These are phyloP conservation scores for Pseudomonodictys pantanalensis DNA, from an alignment of 495 filamentous ascomycete genomes.

Conservation along the genomic window DNA sequence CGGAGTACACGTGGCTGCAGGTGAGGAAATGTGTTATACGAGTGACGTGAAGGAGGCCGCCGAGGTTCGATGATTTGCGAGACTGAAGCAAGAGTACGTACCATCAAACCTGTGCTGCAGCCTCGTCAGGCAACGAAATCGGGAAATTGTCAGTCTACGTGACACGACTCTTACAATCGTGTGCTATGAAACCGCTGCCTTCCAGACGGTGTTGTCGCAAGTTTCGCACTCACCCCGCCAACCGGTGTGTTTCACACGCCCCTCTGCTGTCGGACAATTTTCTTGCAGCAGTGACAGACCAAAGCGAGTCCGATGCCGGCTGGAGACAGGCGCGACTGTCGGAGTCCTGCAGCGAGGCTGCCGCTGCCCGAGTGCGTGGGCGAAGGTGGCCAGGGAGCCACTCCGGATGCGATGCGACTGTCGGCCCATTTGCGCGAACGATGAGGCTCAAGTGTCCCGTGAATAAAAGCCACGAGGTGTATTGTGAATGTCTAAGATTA, in stretches of 20 bases:
- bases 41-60: too few species aligned
- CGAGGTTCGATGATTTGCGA: too few species aligned
- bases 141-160: slow-evolving; percentile 7
- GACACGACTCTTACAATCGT: slow-evolving; percentile 9
- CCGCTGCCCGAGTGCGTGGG: neutral
- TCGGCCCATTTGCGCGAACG: too few species aligned
- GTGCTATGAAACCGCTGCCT: slow-evolving; percentile 12
- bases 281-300: neutral
- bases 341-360: slow-evolving; percentile 2
- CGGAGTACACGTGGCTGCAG: too few species aligned
- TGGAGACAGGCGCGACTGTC: neutral
- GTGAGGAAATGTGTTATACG: too few species aligned
- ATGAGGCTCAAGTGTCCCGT: too few species aligned
- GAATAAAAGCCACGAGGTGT: too few species aligned
- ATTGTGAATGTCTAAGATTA: neutral
- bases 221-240: slow-evolving; percentile 20
- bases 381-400: too few species aligned
- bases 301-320: neutral
- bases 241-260: slow-evolving; percentile 24
- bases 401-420: too few species aligned
- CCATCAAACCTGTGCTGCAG: neutral
- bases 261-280: slow-evolving; percentile 19
- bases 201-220: neutral
- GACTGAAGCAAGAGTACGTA: too few species aligned
- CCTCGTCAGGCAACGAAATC: neutral